Conservation (phyloP, 495 filamentous ascomycete species). For the Cenococcum geophilum region DNA sequence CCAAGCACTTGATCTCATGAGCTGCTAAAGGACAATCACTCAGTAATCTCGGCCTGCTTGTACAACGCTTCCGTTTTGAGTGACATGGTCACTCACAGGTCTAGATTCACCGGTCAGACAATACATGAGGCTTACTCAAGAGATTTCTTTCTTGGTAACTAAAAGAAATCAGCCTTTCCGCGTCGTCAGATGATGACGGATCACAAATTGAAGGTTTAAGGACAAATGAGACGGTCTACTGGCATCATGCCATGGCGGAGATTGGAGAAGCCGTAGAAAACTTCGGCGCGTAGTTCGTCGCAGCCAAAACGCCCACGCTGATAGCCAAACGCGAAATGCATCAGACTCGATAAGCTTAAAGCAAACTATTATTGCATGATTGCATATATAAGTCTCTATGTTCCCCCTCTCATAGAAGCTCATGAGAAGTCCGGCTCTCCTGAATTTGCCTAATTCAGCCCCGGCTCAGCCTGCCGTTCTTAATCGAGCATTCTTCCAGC, state of each 20-base stretch:
- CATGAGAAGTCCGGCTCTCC: not conserved
- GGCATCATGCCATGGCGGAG: not conserved
- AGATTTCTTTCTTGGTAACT: constrained; percentile 4
- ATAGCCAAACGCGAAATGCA: constrained; percentile 20
- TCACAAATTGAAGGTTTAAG: not conserved
- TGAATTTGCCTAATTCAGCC: constrained; percentile 19
- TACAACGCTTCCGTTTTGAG: too few relatives aligned
- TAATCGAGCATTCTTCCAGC: constrained; percentile 6
- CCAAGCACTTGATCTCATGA: too few relatives aligned
- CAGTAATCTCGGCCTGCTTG: too few relatives aligned
- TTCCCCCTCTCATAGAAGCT: not conserved
- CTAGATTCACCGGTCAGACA: too few relatives aligned
- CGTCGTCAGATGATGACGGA: not conserved
- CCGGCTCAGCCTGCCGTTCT: constrained; percentile 3
- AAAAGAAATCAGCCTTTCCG: not conserved
- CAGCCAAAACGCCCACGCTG: constrained; percentile 5
- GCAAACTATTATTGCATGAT: constrained; percentile 14
- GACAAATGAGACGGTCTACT: not conserved
- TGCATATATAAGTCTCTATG: constrained; percentile 15
- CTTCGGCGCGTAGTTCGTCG: constrained; percentile 21
- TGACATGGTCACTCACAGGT: too few relatives aligned
- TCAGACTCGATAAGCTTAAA: constrained; percentile 28
- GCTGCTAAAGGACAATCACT: too few relatives aligned
- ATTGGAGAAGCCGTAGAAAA: not conserved
- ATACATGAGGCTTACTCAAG: not conserved